Evolutionary conservation across 2,329 filamentous ascomycete species (phyloP), one percentile per base, ranked within the genome.

Genomic region (Sphaerulina vaccinii): DNA sequence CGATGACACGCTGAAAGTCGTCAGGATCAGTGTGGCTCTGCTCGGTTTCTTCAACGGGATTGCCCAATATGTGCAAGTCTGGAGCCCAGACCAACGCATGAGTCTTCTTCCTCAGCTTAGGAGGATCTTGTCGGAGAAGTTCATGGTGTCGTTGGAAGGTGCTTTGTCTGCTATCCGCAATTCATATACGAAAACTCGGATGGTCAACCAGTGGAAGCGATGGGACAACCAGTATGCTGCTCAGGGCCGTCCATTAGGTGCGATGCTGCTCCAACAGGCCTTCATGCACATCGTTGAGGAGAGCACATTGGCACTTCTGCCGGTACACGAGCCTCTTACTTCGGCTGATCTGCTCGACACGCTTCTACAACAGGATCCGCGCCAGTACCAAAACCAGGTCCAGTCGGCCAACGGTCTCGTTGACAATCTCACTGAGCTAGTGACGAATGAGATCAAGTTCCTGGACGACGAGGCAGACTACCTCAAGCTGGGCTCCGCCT

Each of bases 401-500:
- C 43, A 58, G 11, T 42, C 43, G 7, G 37, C 37, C 3, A 74
- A 77, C 8, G 65, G 70, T 16, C 69, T 79, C 53, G 65, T 83
- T 10, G 76, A 80, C 53, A 73, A 74, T 6, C 81, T 93, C 57
- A 83, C 88, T 1, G 81, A 81, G 40, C 82, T 95, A 58, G 85
- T 90, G 27, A 78, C 83, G 9, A 87, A 95, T 55, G 87, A 95
- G 66, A 89, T 97, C 77, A 84, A 85, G 61, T 82, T 91, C 44
- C 76, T 99, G 16, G 91, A 97, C 59, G 90, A 90, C 42, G 88
- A 88, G 53, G 86, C 90, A 1, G 93, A 97, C 70, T 97, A 96
- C 68, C 77, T 96, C 37, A 85, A 88, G 62, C 81, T 97, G 52
- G 88, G 88, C 51, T 92, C 91, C 1, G 79, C 85, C 5, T 91